Percentiles rank a stretch among this genome's conserved stretches.
Conservation (phyloP, 345 rosid genomes). For the Mercurialis annua region DNA sequence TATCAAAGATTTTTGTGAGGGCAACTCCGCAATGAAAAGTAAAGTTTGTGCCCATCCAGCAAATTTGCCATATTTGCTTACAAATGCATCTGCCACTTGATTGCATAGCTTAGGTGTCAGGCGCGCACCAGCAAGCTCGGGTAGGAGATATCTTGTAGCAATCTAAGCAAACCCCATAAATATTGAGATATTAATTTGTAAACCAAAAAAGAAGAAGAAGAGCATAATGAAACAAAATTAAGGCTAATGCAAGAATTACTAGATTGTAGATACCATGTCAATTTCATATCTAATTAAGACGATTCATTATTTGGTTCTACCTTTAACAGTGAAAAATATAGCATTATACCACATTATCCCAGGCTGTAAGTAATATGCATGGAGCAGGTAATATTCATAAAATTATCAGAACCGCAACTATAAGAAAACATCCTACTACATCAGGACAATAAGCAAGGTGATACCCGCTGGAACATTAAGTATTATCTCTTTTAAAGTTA, state of each 20-base stretch:
- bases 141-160: slow-evolving; percentile 72
- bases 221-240: background rate
- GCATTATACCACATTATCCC: background rate
- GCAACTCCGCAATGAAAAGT: slow-evolving; percentile 85
- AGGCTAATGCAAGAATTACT: background rate
- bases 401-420: background rate
- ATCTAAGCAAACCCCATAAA: slow-evolving; percentile 45
- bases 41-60: slow-evolving; percentile 98
- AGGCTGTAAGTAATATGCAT: background rate
- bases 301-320: too few species aligned
- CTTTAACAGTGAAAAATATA: background rate
- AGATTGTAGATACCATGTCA: background rate
- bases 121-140: slow-evolving; percentile 78
- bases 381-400: background rate
- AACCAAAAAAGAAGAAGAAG: slow-evolving; percentile 12
- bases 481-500: background rate
- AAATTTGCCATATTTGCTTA: slow-evolving; percentile 77
- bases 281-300: background rate
- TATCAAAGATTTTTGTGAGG: slow-evolving; percentile 70
- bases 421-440: background rate
- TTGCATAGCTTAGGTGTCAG: slow-evolving; percentile 62
- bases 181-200: background rate
- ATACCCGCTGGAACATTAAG: background rate
- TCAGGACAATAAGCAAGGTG: background rate
- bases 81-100: slow-evolving; percentile 91